Evolutionary conservation across 441 rosid genomes (phyloP).

Genomic region (Erodium trifolium): DNA sequence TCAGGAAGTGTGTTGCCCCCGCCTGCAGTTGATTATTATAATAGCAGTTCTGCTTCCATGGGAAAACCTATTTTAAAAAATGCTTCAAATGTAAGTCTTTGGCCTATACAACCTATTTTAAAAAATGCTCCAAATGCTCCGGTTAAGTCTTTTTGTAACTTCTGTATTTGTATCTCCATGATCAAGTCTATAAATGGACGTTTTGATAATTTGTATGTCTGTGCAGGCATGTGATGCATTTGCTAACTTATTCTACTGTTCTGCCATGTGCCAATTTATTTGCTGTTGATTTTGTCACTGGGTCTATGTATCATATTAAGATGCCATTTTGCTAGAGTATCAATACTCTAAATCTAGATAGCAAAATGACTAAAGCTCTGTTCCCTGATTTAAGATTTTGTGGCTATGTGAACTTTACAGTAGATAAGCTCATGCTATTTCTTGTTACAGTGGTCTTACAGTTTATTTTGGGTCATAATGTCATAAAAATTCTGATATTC

Average conservation of each 20-base stretch:
- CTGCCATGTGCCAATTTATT: background rate
- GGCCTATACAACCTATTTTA: background rate
- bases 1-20: slow-evolving; percentile 56
- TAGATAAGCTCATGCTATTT: background rate
- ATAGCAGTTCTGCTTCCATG: slow-evolving; percentile 29
- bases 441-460: too few relatives aligned
- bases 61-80: slow-evolving; percentile 40
- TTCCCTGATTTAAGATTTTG: too few relatives aligned
- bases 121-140: too few relatives aligned
- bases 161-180: background rate
- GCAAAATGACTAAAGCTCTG: too few relatives aligned
- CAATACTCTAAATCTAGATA: too few relatives aligned
- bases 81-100: slow-evolving; percentile 35
- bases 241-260: background rate
- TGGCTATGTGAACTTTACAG: background rate
- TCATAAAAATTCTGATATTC: background rate
- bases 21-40: slow-evolving; percentile 42
- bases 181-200: background rate
- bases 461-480: background rate
- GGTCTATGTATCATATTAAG: background rate
- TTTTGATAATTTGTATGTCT: background rate
- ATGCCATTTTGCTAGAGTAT: background rate
- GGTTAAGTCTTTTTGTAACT: background rate
- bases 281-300: background rate
- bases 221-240: too few relatives aligned